These are phyloP conservation scores for Phytophthora kernoviae DNA, from an alignment of 352 stramenopile species.

Conservation along the genomic window DNA sequence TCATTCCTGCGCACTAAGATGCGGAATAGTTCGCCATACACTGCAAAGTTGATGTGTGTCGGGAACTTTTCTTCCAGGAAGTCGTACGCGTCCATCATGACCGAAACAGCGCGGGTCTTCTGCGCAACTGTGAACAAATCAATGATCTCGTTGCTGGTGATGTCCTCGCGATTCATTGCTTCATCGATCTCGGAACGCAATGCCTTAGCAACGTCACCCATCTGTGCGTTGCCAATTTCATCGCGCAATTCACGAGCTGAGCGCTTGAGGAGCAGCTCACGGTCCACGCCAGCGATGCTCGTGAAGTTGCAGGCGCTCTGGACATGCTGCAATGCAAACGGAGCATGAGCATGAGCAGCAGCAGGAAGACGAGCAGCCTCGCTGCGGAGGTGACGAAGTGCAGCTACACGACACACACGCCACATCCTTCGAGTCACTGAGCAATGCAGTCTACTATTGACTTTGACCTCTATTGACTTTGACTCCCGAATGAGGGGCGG, in stretches of 20 bases:
- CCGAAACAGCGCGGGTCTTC: conserved; percentile 46
- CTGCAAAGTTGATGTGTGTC: conserved; percentile 57
- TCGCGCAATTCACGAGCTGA: conserved; percentile 41
- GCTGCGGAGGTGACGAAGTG: conserved; percentile 47
- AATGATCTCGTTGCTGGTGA: conserved; percentile 51
- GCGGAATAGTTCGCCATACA: conserved; percentile 69
- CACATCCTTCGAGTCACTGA: conserved; percentile 60
- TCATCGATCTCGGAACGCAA: conserved; percentile 44
- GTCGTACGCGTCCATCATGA: conserved; percentile 58
- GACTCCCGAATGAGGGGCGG: not conserved
- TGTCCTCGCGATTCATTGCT: conserved; percentile 38
- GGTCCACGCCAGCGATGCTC: conserved; percentile 49
- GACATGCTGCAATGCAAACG: conserved; percentile 21
- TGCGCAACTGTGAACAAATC: conserved; percentile 60
- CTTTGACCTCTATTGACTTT: not conserved
- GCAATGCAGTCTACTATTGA: not conserved
- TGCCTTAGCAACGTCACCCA: conserved; percentile 42
- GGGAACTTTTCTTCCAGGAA: conserved; percentile 54
- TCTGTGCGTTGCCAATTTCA: conserved; percentile 37
- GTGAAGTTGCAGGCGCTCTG: conserved; percentile 34
- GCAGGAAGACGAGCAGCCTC: conserved; percentile 14
- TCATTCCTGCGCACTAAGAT: conserved; percentile 45
- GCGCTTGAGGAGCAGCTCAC: conserved; percentile 48
- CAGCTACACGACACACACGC: conserved; percentile 52
- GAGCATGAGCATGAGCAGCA: conserved; percentile 3